Evolutionary conservation across 768 basidiomycete species (phyloP).

Genomic region (Tylopilus balloui): DNA sequence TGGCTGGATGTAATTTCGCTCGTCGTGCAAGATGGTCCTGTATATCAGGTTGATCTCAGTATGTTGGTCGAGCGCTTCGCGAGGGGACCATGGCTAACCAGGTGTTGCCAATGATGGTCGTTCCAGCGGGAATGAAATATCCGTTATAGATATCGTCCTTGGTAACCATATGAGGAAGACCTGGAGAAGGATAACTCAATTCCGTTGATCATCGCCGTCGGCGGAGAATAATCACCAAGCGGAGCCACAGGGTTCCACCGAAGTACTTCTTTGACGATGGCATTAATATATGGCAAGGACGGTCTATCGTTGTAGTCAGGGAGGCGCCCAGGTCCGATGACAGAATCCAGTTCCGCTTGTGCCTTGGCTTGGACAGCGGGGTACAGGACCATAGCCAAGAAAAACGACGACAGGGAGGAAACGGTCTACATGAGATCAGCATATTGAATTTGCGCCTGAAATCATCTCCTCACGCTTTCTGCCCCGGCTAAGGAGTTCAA

Average conservation of each 20-base stretch:
- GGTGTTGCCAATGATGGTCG: slow-evolving; percentile 56
- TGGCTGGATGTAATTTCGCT: slow-evolving; percentile 32
- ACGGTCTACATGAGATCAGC: slow-evolving; percentile 21
- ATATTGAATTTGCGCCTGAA: background rate
- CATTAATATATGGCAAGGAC: slow-evolving; percentile 25
- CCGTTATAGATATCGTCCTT: slow-evolving; percentile 30
- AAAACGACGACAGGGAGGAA: slow-evolving; percentile 29
- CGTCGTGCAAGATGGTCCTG: slow-evolving; percentile 40
- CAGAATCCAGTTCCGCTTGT: slow-evolving; percentile 26
- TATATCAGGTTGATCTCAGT: slow-evolving; percentile 3
- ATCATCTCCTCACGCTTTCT: slow-evolving; percentile 28
- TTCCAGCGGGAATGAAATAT: slow-evolving; percentile 33
- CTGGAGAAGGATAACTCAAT: slow-evolving; percentile 13
- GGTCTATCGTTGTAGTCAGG: slow-evolving; percentile 30
- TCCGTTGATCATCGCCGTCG: slow-evolving; percentile 8
- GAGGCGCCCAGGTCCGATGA: slow-evolving; percentile 26
- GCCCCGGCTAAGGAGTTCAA: slow-evolving; percentile 33
- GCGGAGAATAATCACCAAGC: slow-evolving; percentile 25
- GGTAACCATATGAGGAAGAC: slow-evolving; percentile 33
- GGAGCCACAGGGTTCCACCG: slow-evolving; percentile 33
- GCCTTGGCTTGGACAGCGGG: slow-evolving; percentile 29
- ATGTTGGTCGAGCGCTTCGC: background rate
- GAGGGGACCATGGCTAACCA: slow-evolving; percentile 36
- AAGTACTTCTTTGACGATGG: slow-evolving; percentile 31
- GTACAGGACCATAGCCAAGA: slow-evolving; percentile 29